Evolutionary conservation across 139 green algal genomes (phyloP).

Genomic region (Medakamo hakoo): DNA sequence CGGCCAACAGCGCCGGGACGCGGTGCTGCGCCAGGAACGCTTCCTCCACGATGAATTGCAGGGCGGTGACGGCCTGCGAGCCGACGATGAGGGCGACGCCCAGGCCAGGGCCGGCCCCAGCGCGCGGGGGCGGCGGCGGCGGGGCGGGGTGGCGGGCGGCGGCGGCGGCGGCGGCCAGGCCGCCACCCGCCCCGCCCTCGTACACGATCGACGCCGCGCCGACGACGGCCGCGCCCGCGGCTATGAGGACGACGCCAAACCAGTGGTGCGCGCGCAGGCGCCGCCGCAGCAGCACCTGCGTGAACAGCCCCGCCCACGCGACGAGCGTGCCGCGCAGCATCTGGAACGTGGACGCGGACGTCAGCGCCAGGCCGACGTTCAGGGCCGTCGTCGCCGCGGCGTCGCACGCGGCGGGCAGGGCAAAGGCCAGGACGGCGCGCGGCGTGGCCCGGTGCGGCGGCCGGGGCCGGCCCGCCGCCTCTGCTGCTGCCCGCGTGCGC

Average conservation of each 20-base stretch:
- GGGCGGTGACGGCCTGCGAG: constrained; percentile 40
- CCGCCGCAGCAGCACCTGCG: constrained; percentile 49
- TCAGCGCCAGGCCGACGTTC: constrained; percentile 76
- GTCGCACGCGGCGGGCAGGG: constrained; percentile 59
- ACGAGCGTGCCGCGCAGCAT: constrained; percentile 80
- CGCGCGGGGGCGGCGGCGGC: neutral
- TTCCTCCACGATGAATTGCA: constrained; percentile 81
- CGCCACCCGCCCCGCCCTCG: neutral
- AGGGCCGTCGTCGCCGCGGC: constrained; percentile 56
- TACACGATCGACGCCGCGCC: constrained; percentile 42
- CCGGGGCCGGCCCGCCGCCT: too few species aligned
- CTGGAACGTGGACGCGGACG: constrained; percentile 62
- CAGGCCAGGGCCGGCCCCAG: constrained; percentile 35
- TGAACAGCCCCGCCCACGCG: constrained; percentile 66
- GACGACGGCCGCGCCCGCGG: constrained; percentile 55
- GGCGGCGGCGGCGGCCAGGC: neutral
- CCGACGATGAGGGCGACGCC: constrained; percentile 55
- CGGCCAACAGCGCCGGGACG: constrained; percentile 45
- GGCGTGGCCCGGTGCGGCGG: constrained; percentile 2
- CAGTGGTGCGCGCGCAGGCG: constrained; percentile 61
- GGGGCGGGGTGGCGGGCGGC: neutral
- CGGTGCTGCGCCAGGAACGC: constrained; percentile 45
- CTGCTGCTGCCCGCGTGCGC: neutral
- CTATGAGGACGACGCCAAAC: constrained; percentile 66
- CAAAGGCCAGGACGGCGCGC: constrained; percentile 30